Evolutionary conservation across 1,284 basidiomycete species (phyloP).

Genomic region (Mycena citricolor): DNA sequence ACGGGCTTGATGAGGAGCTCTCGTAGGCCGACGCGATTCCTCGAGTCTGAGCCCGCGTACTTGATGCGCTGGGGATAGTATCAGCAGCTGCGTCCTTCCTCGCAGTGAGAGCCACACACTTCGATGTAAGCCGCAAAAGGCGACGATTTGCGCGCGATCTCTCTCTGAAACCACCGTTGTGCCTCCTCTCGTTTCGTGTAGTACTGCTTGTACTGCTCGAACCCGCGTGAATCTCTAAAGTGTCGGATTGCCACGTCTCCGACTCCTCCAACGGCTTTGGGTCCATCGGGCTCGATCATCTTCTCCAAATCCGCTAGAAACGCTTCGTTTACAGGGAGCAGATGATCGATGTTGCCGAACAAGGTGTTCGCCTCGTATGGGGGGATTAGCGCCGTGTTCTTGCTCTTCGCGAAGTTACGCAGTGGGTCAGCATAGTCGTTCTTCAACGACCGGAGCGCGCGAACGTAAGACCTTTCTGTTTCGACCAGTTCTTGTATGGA

Average conservation of each 20-base stretch:
- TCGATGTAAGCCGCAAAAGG: conserved; percentile 84
- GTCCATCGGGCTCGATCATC: conserved; percentile 63
- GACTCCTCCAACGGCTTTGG: conserved; percentile 59
- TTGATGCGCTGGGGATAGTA: conserved; percentile 70
- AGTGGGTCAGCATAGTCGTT: conserved; percentile 88
- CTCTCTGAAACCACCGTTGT: conserved; percentile 83
- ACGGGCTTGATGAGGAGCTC: conserved; percentile 99
- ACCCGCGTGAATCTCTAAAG: conserved; percentile 78
- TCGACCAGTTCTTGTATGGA: conserved; percentile 75
- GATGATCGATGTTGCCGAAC: conserved; percentile 91
- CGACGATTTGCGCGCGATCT: conserved; percentile 74
- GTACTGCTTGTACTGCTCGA: conserved; percentile 90
- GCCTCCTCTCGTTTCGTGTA: conserved; percentile 93
- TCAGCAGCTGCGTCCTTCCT: conserved; percentile 18
- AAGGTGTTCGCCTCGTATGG: conserved; percentile 89
- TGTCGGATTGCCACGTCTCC: conserved; percentile 87
- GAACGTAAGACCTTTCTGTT: conserved; percentile 79
- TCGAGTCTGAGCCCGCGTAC: conserved; percentile 79
- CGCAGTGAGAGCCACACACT: conserved; percentile 45
- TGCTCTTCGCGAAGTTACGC: conserved; percentile 79
- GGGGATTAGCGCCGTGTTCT: conserved; percentile 84
- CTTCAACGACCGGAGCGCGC: conserved; percentile 72
- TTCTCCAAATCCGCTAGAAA: conserved; percentile 85
- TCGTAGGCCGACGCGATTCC: conserved; percentile 85
- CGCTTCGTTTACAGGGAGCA: conserved; percentile 84